Percentiles rank a stretch among this genome's conserved stretches.
phyloP scores from a whole-genome alignment of 2,329 filamentous ascomycete species.

The Hypomyces rosellus region DNA sequence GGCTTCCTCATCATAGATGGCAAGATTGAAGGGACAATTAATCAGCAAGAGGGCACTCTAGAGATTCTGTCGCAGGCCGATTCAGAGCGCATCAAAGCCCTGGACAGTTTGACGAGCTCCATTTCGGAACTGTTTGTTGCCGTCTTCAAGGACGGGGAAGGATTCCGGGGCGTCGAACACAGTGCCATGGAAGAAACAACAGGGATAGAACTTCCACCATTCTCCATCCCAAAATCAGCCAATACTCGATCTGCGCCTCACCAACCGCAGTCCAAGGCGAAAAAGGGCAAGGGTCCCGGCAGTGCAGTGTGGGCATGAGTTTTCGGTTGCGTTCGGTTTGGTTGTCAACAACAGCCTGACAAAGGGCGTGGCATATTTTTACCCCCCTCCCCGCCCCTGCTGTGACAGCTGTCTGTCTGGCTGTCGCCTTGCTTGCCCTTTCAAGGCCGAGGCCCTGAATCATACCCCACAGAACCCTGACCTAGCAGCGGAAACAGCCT shows the following conservation, averaged over 20 bases:
- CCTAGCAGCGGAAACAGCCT: no score
- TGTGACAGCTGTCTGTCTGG: no score
- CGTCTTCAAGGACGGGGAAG: slow-evolving; percentile 73
- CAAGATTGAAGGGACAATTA: slow-evolving; percentile 79
- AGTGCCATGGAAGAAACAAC: slow-evolving; percentile 13
- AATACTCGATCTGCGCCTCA: neutral
- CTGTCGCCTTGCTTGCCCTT: no score
- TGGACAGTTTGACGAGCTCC: slow-evolving; percentile 66
- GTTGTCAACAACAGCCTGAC: neutral
- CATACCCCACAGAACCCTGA: no score
- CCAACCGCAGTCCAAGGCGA: neutral
- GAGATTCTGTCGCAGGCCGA: slow-evolving; percentile 72
- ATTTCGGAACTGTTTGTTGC: slow-evolving; percentile 63
- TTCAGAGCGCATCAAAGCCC: slow-evolving; percentile 64
- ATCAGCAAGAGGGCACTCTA: slow-evolving; percentile 79
- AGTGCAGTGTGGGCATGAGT: neutral
- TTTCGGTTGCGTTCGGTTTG: neutral
- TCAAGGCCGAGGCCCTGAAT: no score
- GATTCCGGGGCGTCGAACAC: slow-evolving; percentile 44
- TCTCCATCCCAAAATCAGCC: neutral
- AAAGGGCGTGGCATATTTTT: slow-evolving; percentile 3
- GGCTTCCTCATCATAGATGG: slow-evolving; percentile 88
- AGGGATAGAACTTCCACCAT: neutral
- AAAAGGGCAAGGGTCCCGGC: neutral
- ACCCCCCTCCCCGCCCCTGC: neutral